These are phyloP conservation scores for Phaeodactylum tricornutum DNA, from an alignment of 108 stramenopile genomes.

Conservation along the genomic window DNA sequence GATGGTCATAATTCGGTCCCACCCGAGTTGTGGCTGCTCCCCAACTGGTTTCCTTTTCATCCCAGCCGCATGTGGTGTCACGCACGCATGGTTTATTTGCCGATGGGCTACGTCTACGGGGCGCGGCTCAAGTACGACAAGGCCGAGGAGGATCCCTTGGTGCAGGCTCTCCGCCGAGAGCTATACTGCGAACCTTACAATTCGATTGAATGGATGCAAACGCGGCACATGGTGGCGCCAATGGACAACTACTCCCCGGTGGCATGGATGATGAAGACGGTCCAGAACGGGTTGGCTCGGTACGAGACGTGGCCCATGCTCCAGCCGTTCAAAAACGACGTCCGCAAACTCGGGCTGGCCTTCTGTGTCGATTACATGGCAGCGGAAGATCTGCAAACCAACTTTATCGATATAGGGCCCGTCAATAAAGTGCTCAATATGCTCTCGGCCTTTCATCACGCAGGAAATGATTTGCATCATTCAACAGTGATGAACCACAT, in stretches of 20 bases:
- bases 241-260: conserved; percentile 95
- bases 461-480: conserved; percentile 40
- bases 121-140: conserved; percentile 59
- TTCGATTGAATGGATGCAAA: conserved; percentile 70
- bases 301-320: conserved; percentile 79
- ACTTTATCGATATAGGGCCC: conserved; percentile 93
- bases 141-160: conserved; percentile 67
- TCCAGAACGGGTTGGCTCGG: conserved; percentile 68
- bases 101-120: conserved; percentile 93
- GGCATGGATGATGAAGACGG: conserved; percentile 70
- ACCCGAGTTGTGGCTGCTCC: conserved; percentile 97
- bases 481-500: conserved; percentile 72
- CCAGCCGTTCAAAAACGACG: conserved; percentile 45
- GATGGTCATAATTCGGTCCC: conserved; percentile 89
- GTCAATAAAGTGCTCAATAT: conserved; percentile 98
- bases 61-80: conserved; percentile 99
- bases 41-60: conserved; percentile 97
- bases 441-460: conserved; percentile 64
- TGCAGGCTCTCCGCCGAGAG: conserved; percentile 58
- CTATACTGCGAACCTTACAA: conserved; percentile 70
- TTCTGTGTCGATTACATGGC: conserved; percentile 82
- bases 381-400: conserved; percentile 96
- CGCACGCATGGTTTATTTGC: conserved; percentile 96
- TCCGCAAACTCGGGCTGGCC: conserved; percentile 57
- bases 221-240: conserved; percentile 75